Conservation (phyloP, 805 yeast genomes). For the Candida cerambycidarum region DNA sequence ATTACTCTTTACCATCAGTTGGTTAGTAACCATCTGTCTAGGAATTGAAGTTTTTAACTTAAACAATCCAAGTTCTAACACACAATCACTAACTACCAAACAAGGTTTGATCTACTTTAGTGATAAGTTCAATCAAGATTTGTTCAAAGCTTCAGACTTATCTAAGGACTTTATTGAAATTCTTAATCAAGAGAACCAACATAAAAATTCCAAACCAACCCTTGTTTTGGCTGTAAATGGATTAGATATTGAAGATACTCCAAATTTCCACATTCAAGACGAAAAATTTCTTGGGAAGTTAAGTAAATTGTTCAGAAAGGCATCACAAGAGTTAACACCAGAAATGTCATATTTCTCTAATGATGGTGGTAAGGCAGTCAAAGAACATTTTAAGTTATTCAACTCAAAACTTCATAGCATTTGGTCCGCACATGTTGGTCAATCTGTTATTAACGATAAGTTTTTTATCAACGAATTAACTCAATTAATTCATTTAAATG, state of each 20-base stretch:
- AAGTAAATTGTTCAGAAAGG: conserved; percentile 2
- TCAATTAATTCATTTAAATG: conserved; percentile 44
- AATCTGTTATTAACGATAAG: conserved; percentile 38
- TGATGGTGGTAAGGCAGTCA: conserved; percentile 1
- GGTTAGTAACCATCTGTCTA: conserved; percentile 4
- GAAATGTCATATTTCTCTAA: conserved; percentile 10
- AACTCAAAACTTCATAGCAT: conserved; percentile 5
- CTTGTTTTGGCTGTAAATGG: conserved; percentile 44
- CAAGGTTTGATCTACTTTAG: conserved; percentile 46
- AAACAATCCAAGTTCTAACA: neutral
- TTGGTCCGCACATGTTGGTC: conserved; percentile 8
- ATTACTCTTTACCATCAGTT: conserved; percentile 6
- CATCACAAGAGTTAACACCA: conserved; percentile 9
- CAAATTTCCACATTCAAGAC: conserved; percentile 1
- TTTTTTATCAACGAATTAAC: conserved; percentile 49
- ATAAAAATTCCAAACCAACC: conserved; percentile 20
- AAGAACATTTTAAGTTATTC: conserved; percentile 12
- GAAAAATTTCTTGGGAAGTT: conserved; percentile 4
- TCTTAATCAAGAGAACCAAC: conserved; percentile 17
- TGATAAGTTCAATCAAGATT: conserved; percentile 27
- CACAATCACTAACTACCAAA: conserved; percentile 4
- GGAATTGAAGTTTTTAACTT: conserved; percentile 9
- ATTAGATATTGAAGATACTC: conserved; percentile 19
- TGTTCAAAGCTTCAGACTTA: conserved; percentile 13
- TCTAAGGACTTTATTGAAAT: conserved; percentile 23